Percentiles rank a stretch among this genome's conserved stretches.
Evolutionary conservation across 2,329 filamentous ascomycete genomes (phyloP).

Genomic region (Leptographium flavum): DNA sequence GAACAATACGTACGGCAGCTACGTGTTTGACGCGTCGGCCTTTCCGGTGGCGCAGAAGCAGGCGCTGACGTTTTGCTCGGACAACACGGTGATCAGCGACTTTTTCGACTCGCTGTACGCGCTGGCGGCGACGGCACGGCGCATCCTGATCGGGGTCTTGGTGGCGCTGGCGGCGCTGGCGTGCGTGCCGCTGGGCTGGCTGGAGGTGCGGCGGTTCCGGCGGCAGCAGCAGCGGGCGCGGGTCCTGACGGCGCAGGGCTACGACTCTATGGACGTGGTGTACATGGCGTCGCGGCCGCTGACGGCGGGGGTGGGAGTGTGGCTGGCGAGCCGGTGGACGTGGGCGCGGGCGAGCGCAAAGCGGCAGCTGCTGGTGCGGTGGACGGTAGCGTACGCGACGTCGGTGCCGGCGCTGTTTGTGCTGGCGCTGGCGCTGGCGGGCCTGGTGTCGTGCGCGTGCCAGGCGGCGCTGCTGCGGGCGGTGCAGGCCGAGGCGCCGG

Average conservation of each 20-base stretch:
- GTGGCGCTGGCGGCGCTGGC: conserved; percentile 55
- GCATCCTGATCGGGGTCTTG: conserved; percentile 64
- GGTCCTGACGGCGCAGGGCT: conserved; percentile 43
- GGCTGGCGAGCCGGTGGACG: conserved; percentile 46
- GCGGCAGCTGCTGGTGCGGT: conserved; percentile 60
- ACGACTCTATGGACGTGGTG: conserved; percentile 75
- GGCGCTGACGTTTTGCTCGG: conserved; percentile 72
- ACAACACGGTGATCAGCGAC: conserved; percentile 64
- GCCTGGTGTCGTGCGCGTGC: conserved; percentile 68
- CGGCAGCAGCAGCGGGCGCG: conserved; percentile 55
- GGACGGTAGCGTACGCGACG: conserved; percentile 79
- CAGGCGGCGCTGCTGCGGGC: conserved; percentile 64
- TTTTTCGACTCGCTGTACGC: conserved; percentile 67
- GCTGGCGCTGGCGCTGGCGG: conserved; percentile 66
- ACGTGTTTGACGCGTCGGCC: conserved; percentile 60
- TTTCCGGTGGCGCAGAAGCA: conserved; percentile 80
- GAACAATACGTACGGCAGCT: conserved; percentile 55
- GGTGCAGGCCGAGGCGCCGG: conserved; percentile 63
- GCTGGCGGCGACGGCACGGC: conserved; percentile 53
- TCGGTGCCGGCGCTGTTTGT: conserved; percentile 76
- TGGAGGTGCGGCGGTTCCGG: conserved; percentile 66
- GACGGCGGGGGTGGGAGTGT: conserved; percentile 59
- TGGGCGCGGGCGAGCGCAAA: conserved; percentile 24
- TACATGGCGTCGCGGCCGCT: conserved; percentile 77
- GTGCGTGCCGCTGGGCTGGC: conserved; percentile 65